A percentile compares a stretch with the other conserved stretches of the same genome.
Evolutionary conservation across 176 grass and related monocot genomes (phyloP).

Genomic region (Leersia perrieri): DNA sequence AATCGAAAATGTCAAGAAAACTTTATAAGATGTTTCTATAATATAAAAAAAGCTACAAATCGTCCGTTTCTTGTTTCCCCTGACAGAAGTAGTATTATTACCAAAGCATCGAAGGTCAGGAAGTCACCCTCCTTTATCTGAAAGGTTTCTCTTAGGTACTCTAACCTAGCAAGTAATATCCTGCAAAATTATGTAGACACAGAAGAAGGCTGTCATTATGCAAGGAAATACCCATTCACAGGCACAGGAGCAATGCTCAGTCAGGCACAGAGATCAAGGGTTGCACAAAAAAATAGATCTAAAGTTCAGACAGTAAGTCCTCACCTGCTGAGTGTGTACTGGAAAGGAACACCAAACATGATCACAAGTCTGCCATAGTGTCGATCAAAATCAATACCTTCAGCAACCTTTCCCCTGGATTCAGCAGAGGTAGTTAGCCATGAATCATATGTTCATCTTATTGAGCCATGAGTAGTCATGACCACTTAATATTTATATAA

Average conservation of each 20-base stretch:
- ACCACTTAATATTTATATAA: background rate
- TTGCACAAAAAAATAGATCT: background rate
- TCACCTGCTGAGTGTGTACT: conserved; percentile 96
- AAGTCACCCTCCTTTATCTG: conserved; percentile 99
- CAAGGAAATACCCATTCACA: background rate
- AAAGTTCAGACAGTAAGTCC: background rate
- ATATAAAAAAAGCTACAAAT: background rate
- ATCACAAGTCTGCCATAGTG: conserved; percentile 98
- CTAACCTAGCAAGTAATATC: conserved; percentile 94
- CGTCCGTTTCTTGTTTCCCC: background rate
- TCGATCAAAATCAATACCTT: conserved; percentile 99
- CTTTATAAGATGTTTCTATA: background rate
- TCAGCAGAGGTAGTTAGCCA: conserved; percentile 1
- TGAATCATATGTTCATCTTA: background rate
- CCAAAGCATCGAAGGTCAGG: conserved; percentile 94
- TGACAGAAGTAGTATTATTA: conserved; percentile 30
- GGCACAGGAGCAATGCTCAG: background rate
- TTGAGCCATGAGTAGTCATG: background rate
- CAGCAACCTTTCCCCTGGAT: conserved; percentile 94
- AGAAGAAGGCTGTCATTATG: background rate
- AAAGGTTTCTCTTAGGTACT: conserved; percentile 95
- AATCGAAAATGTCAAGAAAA: conserved; percentile 17
- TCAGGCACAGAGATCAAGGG: background rate
- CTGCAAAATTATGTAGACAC: conserved; percentile 32
- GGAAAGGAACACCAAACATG: conserved; percentile 98